Evolutionary conservation across 352 stramenopile species (phyloP).

Genomic region (Halophytophthora polymorphica): DNA sequence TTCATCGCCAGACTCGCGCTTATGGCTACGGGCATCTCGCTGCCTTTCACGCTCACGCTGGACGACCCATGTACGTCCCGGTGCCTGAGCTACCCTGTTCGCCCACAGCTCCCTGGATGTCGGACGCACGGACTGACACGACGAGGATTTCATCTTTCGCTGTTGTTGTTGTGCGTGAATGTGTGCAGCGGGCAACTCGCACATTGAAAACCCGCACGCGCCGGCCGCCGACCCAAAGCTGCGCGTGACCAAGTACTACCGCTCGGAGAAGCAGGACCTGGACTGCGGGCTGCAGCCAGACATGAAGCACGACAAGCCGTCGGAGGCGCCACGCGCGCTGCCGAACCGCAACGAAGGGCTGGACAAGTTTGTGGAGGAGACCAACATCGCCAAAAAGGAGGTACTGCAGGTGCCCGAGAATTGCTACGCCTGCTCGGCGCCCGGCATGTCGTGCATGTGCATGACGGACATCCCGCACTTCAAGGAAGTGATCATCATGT

Average conservation of each 20-base stretch:
- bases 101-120: no score
- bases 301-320: slow-evolving; percentile 47
- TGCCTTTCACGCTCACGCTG: slow-evolving; percentile 84
- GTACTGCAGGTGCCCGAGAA: slow-evolving; percentile 80
- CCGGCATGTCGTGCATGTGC: slow-evolving; percentile 85
- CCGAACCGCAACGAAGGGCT: slow-evolving; percentile 70
- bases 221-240: slow-evolving; percentile 78
- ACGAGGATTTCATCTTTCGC: background rate
- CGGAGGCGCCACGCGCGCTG: slow-evolving; percentile 41
- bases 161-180: background rate
- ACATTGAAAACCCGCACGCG: slow-evolving; percentile 87
- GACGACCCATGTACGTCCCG: slow-evolving; percentile 62
- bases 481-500: slow-evolving; percentile 94
- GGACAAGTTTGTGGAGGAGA: slow-evolving; percentile 56
- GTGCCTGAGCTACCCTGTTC: background rate
- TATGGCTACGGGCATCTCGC: slow-evolving; percentile 51
- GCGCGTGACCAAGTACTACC: slow-evolving; percentile 66
- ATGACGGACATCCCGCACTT: slow-evolving; percentile 94
- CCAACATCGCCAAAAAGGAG: slow-evolving; percentile 69
- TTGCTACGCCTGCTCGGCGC: slow-evolving; percentile 77
- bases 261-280: slow-evolving; percentile 74
- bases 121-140: background rate
- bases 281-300: slow-evolving; percentile 69
- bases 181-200: slow-evolving; percentile 74
- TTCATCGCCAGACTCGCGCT: slow-evolving; percentile 77